Conservation (phyloP, 2,329 filamentous ascomycete species). For the Exophiala sp. region DNA sequence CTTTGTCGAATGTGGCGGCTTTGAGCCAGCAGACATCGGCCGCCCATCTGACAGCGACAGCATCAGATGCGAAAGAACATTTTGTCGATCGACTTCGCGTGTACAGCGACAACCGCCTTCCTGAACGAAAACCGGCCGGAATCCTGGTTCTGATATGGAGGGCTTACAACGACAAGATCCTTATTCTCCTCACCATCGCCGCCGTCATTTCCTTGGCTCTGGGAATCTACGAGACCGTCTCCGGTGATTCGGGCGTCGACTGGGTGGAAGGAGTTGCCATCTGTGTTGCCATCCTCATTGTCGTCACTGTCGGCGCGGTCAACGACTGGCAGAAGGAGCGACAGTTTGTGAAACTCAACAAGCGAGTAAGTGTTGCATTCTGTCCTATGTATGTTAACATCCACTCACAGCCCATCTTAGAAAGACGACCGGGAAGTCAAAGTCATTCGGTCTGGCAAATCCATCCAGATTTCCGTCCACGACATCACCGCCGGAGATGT, state of each 20-base stretch:
- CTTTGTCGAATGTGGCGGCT: constrained; percentile 13
- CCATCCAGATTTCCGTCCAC: constrained; percentile 57
- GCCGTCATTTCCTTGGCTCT: constrained; percentile 63
- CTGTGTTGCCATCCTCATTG: constrained; percentile 58
- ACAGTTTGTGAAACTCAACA: constrained; percentile 59
- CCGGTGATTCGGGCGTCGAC: constrained; percentile 47
- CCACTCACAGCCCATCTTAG: not conserved
- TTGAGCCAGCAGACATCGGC: constrained; percentile 1
- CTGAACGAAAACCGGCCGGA: constrained; percentile 57
- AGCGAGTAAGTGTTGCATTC: constrained; percentile 34
- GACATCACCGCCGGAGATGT: constrained; percentile 66
- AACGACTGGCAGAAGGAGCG: constrained; percentile 66
- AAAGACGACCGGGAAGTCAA: constrained; percentile 62
- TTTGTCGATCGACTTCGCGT: constrained; percentile 56
- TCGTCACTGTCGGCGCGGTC: constrained; percentile 56
- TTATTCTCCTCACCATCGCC: constrained; percentile 63
- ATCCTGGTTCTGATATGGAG: constrained; percentile 59
- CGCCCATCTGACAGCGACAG: constrained; percentile 8
- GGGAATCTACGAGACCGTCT: constrained; percentile 62
- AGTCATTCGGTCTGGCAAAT: constrained; percentile 61
- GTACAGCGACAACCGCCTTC: constrained; percentile 57
- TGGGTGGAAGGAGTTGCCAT: constrained; percentile 66
- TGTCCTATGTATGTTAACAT: not conserved
- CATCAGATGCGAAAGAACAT: constrained; percentile 29
- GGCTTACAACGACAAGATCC: constrained; percentile 67